These are phyloP conservation scores for Heliosperma pusillum DNA, from an alignment of 148 eudicot genomes.

Conservation along the genomic window DNA sequence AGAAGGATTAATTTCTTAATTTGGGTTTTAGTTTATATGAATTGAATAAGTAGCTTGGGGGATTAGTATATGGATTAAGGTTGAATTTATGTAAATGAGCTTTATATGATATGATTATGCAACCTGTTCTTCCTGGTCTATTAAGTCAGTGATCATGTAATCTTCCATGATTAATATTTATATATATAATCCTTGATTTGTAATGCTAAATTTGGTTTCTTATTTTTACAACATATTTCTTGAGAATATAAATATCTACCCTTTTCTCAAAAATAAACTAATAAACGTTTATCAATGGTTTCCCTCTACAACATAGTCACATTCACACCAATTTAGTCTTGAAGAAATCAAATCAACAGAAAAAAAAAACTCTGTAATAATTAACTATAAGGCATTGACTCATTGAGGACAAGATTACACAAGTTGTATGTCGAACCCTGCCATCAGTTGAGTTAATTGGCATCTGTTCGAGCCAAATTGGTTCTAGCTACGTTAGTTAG, in stretches of 20 bases:
- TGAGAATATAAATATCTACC: background rate
- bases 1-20: background rate
- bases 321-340: too few species aligned
- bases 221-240: background rate
- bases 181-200: background rate
- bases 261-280: background rate
- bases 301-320: too few species aligned
- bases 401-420: too few species aligned
- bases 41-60: constrained; percentile 7
- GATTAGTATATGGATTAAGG: background rate
- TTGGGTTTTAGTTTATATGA: background rate
- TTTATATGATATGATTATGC: background rate
- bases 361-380: too few species aligned
- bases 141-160: background rate
- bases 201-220: background rate
- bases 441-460: background rate
- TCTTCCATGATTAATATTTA: background rate
- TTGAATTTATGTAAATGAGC: background rate
- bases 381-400: too few species aligned
- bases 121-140: background rate
- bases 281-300: too few species aligned
- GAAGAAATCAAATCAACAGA: background rate
- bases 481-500: too few species aligned
- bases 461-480: background rate
- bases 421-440: background rate